phyloP scores from a whole-genome alignment of 2,329 filamentous ascomycete genomes.

The Massarina eburnea region DNA sequence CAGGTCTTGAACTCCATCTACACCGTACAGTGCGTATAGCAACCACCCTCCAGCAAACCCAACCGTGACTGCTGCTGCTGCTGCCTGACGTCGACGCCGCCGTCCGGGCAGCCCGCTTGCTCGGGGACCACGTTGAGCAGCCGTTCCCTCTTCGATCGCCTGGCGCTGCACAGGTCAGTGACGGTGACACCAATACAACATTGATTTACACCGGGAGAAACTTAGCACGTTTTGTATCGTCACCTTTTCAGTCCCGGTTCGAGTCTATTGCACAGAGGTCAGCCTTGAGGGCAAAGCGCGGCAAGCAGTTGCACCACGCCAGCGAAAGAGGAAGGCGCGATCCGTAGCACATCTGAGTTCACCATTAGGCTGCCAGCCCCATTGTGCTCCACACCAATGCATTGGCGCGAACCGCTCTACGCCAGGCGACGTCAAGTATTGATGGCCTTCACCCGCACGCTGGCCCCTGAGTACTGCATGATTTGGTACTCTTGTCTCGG shows the following conservation, averaged over 20 bases:
- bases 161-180: constrained; percentile 37
- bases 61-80: not conserved
- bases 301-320: constrained; percentile 2
- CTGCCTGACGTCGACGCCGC: not conserved
- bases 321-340: constrained; percentile 11
- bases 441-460: not conserved
- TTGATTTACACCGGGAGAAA: not conserved
- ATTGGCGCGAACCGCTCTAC: constrained; percentile 2
- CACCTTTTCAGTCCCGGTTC: constrained; percentile 71
- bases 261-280: constrained; percentile 45
- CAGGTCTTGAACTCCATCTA: too few relatives aligned
- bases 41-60: too few relatives aligned
- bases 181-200: not conserved
- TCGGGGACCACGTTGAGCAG: constrained; percentile 73
- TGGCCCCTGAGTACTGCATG: constrained; percentile 8
- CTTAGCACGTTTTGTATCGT: constrained; percentile 65
- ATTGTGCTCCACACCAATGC: constrained; percentile 8
- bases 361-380: not conserved
- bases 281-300: constrained; percentile 10
- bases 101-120: constrained; percentile 54
- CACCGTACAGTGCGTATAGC: too few relatives aligned
- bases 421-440: not conserved
- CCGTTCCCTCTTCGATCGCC: constrained; percentile 63
- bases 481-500: too few relatives aligned
- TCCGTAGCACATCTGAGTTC: constrained; percentile 1